Evolutionary conservation across 495 filamentous ascomycete species (phyloP).

Genomic region (Talaromyces nanjingensis): DNA sequence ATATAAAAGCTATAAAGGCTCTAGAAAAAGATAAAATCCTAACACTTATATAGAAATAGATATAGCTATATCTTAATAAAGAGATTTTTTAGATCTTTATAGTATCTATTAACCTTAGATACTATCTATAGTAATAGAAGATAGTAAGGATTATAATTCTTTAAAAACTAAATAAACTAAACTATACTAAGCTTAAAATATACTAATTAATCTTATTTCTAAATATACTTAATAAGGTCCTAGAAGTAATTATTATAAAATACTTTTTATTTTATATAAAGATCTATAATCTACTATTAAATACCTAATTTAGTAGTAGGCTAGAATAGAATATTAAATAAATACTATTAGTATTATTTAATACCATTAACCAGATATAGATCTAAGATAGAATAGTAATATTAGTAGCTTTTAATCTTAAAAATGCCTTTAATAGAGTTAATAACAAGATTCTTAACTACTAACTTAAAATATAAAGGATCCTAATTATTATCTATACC

Average conservation of each 20-base stretch:
- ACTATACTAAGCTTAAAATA: not conserved
- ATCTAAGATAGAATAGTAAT: not conserved
- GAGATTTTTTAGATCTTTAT: not conserved
- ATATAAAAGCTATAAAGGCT: not conserved
- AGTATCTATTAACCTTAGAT: not conserved
- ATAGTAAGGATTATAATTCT: not conserved
- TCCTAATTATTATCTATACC: not conserved
- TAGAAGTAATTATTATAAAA: not conserved
- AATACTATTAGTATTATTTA: not conserved
- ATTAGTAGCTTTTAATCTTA: not conserved
- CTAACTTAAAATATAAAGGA: not conserved
- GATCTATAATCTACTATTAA: not conserved
- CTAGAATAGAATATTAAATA: conserved; percentile 2
- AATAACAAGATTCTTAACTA: not conserved
- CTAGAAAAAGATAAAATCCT: not conserved
- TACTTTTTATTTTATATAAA: not conserved
- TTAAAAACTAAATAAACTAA: not conserved
- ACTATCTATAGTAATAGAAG: not conserved
- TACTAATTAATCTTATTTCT: no score
- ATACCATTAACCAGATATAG: not conserved
- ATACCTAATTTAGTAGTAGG: not conserved
- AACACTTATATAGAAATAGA: not conserved
- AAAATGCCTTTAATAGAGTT: not conserved
- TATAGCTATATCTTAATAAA: no score
- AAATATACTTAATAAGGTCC: not conserved